Evolutionary conservation across 148 eudicot genomes (phyloP), one percentile per base, ranked within the genome.

Genomic region (Polygonum maritimum): DNA sequence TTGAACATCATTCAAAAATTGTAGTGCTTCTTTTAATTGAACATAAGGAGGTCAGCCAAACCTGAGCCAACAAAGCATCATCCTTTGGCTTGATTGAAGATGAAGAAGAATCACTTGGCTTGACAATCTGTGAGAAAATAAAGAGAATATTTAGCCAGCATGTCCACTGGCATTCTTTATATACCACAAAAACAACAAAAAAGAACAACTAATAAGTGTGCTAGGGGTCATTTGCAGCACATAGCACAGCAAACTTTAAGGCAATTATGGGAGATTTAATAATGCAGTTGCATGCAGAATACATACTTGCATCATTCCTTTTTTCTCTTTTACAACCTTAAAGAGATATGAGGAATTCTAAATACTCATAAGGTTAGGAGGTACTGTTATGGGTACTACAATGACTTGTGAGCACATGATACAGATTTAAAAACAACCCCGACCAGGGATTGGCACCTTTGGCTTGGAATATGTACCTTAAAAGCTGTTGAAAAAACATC

Each of bases 21-120:
- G 31, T 14, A 51, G 18, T 51, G n/a, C n/a, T 51, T 11, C 57
- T 51, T 51, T 51, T 18, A 12, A 1, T 51, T 5, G 5, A 51
- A 19, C 7, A 51, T 18, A 22, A 55, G 44, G 15, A 69, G 58
- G 77, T 63, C 9, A 82, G 36, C 58, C 55, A 77, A 79, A 94
- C 98, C 97, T 94, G 91, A 54, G 89, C 88, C 83, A 90, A 26
- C 78, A 94, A 79, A 45, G 89, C 83, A 75, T 92, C 96, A 84
- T 85, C 89, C 39, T 80, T 84, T 31, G 94, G 92, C 82, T 85
- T 92, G 77, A 79, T 69, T 69, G 81, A 79, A 51, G 92, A 63
- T 41, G 83, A 74, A 51, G 85, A 74, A 58, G 93, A 77, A 77
- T 85, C 87, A 71, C 79, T 86, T 21, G 65, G 65, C 65, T 57